These are phyloP conservation scores for Thuidium tamariscinum DNA, from an alignment of 225 moss, liverwort and hornwort genomes.

Conservation along the genomic window DNA sequence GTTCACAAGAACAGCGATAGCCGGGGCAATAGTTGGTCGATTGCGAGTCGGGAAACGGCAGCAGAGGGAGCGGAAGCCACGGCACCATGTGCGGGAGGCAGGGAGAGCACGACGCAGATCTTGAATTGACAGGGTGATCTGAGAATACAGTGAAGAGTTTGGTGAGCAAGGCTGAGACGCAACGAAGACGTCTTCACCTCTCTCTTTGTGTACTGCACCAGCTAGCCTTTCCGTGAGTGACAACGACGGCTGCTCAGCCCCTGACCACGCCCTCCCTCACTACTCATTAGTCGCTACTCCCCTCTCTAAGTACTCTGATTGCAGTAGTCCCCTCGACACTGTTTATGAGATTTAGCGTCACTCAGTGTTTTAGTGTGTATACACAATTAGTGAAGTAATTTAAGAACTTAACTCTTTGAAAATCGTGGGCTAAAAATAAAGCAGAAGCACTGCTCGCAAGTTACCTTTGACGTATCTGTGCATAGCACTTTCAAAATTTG, in stretches of 20 bases:
- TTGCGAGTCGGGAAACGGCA: not conserved
- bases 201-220: not conserved
- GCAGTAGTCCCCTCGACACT: not conserved
- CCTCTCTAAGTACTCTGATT: not conserved
- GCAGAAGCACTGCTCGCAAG: not conserved
- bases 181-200: not conserved
- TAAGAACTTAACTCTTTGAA: not conserved
- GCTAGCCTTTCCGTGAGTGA: constrained; percentile 8
- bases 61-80: not conserved
- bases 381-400: not conserved
- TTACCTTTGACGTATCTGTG: not conserved
- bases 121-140: not conserved
- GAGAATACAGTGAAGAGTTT: not conserved
- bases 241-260: constrained; percentile 5
- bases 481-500: not conserved
- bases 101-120: not conserved
- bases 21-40: not conserved
- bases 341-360: not conserved
- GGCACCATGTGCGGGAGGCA: not conserved
- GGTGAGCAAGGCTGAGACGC: not conserved
- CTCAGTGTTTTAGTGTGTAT: not conserved
- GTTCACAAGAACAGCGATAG: not conserved
- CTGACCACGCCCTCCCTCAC: not conserved
- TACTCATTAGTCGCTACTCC: not conserved
- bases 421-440: not conserved